phyloP scores from a whole-genome alignment of 805 yeast species.

The Saccharomycopsis selenospora region DNA sequence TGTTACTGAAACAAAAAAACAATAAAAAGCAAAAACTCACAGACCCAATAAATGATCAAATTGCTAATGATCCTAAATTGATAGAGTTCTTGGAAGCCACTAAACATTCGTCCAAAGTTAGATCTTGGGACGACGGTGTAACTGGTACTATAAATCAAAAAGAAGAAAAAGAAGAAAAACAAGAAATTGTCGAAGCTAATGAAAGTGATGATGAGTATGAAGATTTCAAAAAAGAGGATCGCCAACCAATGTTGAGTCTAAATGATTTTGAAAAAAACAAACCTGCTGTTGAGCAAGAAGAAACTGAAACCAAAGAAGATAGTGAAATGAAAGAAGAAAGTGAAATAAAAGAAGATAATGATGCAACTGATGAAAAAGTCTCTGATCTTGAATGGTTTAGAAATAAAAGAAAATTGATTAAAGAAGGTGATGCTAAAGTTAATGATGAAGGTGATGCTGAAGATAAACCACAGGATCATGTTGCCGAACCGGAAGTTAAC shows the following conservation, averaged over 20 bases:
- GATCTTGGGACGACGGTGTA: constrained; percentile 64
- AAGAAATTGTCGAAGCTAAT: constrained; percentile 21
- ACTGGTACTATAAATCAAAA: constrained; percentile 29
- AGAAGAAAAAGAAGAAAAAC: constrained; percentile 4
- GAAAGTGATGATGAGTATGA: constrained; percentile 40
- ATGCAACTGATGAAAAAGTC: constrained; percentile 33
- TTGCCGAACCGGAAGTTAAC: constrained; percentile 18
- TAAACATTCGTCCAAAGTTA: constrained; percentile 63
- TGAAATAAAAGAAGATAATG: neutral
- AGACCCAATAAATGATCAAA: constrained; percentile 48
- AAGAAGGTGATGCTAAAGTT: constrained; percentile 35
- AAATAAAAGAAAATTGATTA: constrained; percentile 64
- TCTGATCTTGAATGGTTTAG: constrained; percentile 87
- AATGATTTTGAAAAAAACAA: constrained; percentile 24
- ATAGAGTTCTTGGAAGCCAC: constrained; percentile 77
- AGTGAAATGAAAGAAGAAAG: constrained; percentile 8
- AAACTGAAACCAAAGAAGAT: constrained; percentile 24
- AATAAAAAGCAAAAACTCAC: constrained; percentile 26
- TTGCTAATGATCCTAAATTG: constrained; percentile 57
- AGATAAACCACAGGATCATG: constrained; percentile 9
- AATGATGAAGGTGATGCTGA: constrained; percentile 12
- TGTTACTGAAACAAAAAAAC: constrained; percentile 30
- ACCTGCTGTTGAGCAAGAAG: constrained; percentile 24
- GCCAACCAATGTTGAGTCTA: constrained; percentile 45
- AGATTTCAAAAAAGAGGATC: constrained; percentile 33